Base-by-base conservation (phyloP, 2,329 filamentous ascomycete genomes). In the Trichoderma cornu-damae region DNA sequence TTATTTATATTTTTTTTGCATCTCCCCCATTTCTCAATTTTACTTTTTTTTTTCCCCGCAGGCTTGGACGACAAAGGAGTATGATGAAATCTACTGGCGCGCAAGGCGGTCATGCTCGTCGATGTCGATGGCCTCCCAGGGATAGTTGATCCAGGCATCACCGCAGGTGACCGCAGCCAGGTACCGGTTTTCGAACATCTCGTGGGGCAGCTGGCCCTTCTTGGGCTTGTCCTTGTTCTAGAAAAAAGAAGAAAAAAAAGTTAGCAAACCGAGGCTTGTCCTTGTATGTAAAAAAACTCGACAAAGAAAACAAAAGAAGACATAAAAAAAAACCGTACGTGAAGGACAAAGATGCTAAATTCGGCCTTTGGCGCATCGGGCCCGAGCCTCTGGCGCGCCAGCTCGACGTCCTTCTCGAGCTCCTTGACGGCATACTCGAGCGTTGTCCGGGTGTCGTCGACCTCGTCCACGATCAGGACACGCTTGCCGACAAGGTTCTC, bases 111-210 rank as follows among this genome's bases (percentile, higher is more conserved):
- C 93, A 71, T 96, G 93, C 80, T 92, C 89, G 26, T 96, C 90
- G 69, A 97, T 96, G 70, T 96, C 89, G 32, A 76, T 87, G 42
- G 94, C 94, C 78, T 97, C 94, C 94, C 94, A 99, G 14, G 94
- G 94, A 76, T 99, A 99, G 81, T 90, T 95, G 72, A 97, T 97
- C 94, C 94, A 99, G 63, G 91, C 87, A 74, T 99, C 93, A n/a
- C 82, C 83, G 30, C 95, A 89, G 5, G 93, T 97, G 69, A 87
- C 79, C 20, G 94, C 90, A 20, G 94, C 94, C 64, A 88, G 74
- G 75, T 99, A 99, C 66, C 87, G 81, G 58, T 82, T 82, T 56
- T 85, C 75, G 62, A 93, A 79, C 82, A 97, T 90, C 35, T 90
- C 85, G 18, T 83, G 68, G 9, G 94, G 92, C 57, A 99, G 79